Base-by-base conservation (phyloP, 805 yeast species). In the Grigorovia humatica region DNA sequence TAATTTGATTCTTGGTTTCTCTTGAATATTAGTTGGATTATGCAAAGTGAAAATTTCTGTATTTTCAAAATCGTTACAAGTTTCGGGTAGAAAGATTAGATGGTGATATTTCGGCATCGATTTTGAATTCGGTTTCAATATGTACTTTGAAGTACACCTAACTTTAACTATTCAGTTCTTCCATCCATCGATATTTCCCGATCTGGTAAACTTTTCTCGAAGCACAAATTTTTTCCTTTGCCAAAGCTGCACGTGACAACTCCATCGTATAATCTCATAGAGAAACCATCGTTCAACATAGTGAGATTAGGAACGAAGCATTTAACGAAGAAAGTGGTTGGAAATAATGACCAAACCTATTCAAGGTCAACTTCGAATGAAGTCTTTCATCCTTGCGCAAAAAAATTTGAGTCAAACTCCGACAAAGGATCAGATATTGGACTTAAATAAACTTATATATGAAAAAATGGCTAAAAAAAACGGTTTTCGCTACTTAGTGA, bases 11-110 rank as follows among this genome's bases (percentile, higher is more conserved):
- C 55, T 52, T 38, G 46, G 29, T 48, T 65, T 65, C 11, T 54
- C 48, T 15, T 40, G 32, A 30, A 49, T 64, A 40, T 63, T 64
- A 9, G 68, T 55, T 44, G 68, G 65, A 50, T 62, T 59, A 4
- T 66, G 68, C n/a, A 66, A 50, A 44, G 57, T 51, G 47, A 65
- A 62, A 9, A 52, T 15, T n/a, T 48, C 43, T 9, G 46, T 43
- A 30, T 46, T 38, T 9, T 41, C 48, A 12, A n/a, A 17, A 9
- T 35, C n/a, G 17, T 32, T 44, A 23, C 38, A 47, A 20, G 27
- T 43, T n/a, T 43, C 47, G 7, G 53, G 53, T 43, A 51, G 38
- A n/a, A 47, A 47, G 2, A 51, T 44, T 7, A 51, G 17, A 15
- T 35, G 30, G 11, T 44, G 43, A 27, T 29, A 23, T 23, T 23